phyloP scores from a whole-genome alignment of 306 rosid genomes.

The Albizia julibrissin region DNA sequence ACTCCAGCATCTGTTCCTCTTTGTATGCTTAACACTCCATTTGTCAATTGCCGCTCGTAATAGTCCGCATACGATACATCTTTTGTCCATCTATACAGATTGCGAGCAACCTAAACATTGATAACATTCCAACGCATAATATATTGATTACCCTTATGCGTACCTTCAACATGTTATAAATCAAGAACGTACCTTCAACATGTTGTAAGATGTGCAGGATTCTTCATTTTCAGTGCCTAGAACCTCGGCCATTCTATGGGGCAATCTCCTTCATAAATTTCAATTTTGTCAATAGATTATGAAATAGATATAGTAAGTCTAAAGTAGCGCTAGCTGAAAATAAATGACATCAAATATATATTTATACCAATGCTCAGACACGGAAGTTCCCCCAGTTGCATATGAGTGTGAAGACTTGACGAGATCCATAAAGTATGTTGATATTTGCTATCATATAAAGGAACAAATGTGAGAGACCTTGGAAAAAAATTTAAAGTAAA shows the following conservation, averaged over 20 bases:
- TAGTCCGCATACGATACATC: slow-evolving; percentile 82
- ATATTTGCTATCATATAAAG: not conserved
- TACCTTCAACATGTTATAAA: too few species aligned
- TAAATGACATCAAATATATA: not conserved
- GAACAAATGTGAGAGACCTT: not conserved
- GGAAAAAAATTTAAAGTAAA: too few species aligned
- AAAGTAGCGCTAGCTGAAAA: not conserved
- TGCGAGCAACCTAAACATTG: slow-evolving; percentile 70
- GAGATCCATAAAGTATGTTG: not conserved
- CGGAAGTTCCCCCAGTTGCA: not conserved
- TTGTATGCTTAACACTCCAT: slow-evolving; percentile 84
- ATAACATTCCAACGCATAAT: too few species aligned
- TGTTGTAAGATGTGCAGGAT: too few species aligned
- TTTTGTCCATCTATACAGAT: slow-evolving; percentile 84
- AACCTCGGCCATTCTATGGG: not conserved
- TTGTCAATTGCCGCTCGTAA: slow-evolving; percentile 88
- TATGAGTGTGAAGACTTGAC: not conserved
- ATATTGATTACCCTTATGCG: too few species aligned
- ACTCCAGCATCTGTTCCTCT: slow-evolving; percentile 95
- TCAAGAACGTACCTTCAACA: too few species aligned
- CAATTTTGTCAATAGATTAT: too few species aligned
- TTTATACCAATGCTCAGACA: not conserved
- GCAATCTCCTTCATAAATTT: not conserved
- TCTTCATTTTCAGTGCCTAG: not conserved
- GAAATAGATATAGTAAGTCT: too few species aligned